Conservation (phyloP, 345 rosid species). For the Mangifera indica region DNA sequence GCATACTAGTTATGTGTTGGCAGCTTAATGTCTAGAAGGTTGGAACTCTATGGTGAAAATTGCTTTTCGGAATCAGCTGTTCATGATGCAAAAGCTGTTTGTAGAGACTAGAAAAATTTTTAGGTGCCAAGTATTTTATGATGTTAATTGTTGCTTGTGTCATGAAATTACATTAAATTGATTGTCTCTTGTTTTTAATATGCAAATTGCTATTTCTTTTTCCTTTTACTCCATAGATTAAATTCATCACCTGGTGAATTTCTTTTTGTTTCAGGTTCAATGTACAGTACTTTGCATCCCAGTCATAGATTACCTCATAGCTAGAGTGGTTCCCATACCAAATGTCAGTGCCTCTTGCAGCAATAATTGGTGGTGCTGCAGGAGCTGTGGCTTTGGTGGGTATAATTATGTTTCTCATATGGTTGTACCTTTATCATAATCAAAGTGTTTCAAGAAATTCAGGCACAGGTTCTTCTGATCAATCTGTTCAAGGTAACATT, state of each 20-base stretch:
- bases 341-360: conserved; percentile 88
- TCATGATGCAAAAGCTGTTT: neutral
- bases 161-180: neutral
- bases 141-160: neutral
- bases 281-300: conserved; percentile 10
- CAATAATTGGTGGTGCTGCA: conserved; percentile 85
- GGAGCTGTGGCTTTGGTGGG: conserved; percentile 88
- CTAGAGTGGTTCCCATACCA: conserved; percentile 57
- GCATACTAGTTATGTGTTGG: neutral
- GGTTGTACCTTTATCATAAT: conserved; percentile 57
- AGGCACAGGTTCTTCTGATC: conserved; percentile 84
- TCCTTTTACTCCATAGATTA: conserved; percentile 13
- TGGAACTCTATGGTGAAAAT: neutral
- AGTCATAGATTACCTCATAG: conserved; percentile 33
- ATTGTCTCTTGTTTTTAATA: conserved; percentile 1
- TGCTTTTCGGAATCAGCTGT: neutral
- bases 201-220: neutral
- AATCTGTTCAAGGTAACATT: conserved; percentile 61
- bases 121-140: conserved; percentile 1
- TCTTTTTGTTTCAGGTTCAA: conserved; percentile 43
- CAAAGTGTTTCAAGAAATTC: conserved; percentile 60
- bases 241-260: conserved; percentile 26
- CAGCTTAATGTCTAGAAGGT: neutral
- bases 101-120: neutral
- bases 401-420: conserved; percentile 46